These are phyloP conservation scores for Blastomyces silverae DNA, from an alignment of 2,329 filamentous ascomycete species.

Conservation along the genomic window DNA sequence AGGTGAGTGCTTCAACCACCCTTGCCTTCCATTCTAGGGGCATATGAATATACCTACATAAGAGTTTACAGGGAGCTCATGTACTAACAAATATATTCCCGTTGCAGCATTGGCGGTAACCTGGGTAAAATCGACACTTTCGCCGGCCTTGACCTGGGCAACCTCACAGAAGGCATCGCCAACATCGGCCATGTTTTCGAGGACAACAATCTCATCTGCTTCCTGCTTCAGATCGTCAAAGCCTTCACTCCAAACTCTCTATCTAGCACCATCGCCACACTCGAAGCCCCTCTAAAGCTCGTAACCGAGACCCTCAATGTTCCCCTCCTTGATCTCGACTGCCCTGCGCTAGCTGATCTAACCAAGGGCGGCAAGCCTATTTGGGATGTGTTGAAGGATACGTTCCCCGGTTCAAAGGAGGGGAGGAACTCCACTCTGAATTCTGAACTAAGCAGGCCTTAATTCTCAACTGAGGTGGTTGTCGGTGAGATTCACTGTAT, in stretches of 20 bases:
- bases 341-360: constrained; percentile 31
- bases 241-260: constrained; percentile 31
- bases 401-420: constrained; percentile 29
- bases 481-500: not conserved
- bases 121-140: constrained; percentile 48
- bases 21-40: not conserved
- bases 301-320: constrained; percentile 28
- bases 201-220: constrained; percentile 39
- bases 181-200: constrained; percentile 34
- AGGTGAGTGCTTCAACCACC: constrained; percentile 22
- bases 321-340: constrained; percentile 28
- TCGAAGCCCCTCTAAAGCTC: constrained; percentile 28
- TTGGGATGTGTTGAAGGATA: constrained; percentile 28
- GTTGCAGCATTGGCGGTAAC: constrained; percentile 47
- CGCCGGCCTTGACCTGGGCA: constrained; percentile 40
- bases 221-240: constrained; percentile 34
- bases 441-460: not conserved
- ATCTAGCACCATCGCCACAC: constrained; percentile 27
- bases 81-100: not conserved
- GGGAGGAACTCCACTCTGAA: constrained; percentile 13
- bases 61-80: not conserved
- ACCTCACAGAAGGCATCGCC: constrained; percentile 41
- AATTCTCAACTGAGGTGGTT: not conserved
- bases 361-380: constrained; percentile 29
- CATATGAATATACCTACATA: not conserved